phyloP scores from a whole-genome alignment of 2,329 filamentous ascomycete species.

The Arthrobotrys entomopaga region DNA sequence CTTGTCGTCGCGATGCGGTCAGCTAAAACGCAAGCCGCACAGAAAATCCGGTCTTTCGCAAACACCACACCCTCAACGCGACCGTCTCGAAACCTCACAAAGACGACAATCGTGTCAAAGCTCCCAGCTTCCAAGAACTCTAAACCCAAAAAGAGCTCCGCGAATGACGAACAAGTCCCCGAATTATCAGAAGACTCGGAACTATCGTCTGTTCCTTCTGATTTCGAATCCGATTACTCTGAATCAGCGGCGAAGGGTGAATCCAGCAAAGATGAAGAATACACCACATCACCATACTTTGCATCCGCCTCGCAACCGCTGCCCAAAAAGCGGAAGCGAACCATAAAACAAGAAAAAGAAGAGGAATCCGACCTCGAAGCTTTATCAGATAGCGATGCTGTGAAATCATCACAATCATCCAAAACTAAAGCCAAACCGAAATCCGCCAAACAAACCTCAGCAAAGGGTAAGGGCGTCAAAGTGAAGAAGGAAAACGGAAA shows the following conservation, averaged over 20 bases:
- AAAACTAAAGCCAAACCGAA: slow-evolving; percentile 17
- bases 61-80: slow-evolving; percentile 49
- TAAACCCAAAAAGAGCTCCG: not conserved
- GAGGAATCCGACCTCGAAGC: slow-evolving; percentile 12
- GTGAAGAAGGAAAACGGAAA: slow-evolving; percentile 62
- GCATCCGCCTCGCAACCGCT: slow-evolving; percentile 27
- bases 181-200: slow-evolving; percentile 37
- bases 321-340: slow-evolving; percentile 42
- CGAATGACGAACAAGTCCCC: slow-evolving; percentile 8
- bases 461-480: slow-evolving; percentile 57
- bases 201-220: slow-evolving; percentile 50
- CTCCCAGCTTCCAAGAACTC: slow-evolving; percentile 25
- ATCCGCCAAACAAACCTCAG: slow-evolving; percentile 13
- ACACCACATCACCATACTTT: slow-evolving; percentile 48
- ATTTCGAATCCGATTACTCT: slow-evolving; percentile 47
- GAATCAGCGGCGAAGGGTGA: slow-evolving; percentile 18
- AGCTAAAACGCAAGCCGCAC: slow-evolving; percentile 34
- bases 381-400: not conserved
- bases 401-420: not conserved
- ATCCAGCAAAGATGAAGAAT: slow-evolving; percentile 37
- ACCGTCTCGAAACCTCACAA: slow-evolving; percentile 3
- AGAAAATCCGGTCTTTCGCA: slow-evolving; percentile 47
- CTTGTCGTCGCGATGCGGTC: slow-evolving; percentile 33
- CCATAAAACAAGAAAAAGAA: slow-evolving; percentile 15
- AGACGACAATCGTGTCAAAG: slow-evolving; percentile 43